Evolutionary conservation across 2,329 filamentous ascomycete species (phyloP).

Genomic region (Cordyceps fumosorosea): DNA sequence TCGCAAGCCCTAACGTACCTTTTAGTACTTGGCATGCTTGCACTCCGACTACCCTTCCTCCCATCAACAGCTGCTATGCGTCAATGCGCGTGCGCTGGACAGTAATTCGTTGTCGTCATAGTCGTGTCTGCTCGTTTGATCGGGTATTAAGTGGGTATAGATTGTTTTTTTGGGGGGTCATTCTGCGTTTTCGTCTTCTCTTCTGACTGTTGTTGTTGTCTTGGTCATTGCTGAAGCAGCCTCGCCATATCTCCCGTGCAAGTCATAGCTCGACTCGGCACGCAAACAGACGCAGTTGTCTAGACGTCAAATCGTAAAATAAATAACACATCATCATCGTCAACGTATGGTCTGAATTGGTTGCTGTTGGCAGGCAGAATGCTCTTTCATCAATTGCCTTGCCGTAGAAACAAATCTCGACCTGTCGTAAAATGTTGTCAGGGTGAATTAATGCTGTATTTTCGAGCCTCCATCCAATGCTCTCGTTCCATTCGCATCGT

Average conservation of each 20-base stretch:
- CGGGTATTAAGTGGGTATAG: slow-evolving; percentile 37
- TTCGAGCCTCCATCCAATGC: slow-evolving; percentile 30
- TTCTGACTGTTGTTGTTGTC: slow-evolving; percentile 1
- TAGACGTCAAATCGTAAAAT: slow-evolving; percentile 42
- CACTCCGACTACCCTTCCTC: slow-evolving; percentile 18
- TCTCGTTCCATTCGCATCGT: slow-evolving; percentile 33
- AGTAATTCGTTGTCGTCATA: slow-evolving; percentile 23
- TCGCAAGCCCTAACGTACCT: background rate
- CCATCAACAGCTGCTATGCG: slow-evolving; percentile 14
- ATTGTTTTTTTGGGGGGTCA: slow-evolving; percentile 12
- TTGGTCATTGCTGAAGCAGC: slow-evolving; percentile 10
- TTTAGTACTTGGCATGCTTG: slow-evolving; percentile 4
- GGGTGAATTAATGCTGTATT: slow-evolving; percentile 35
- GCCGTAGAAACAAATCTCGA: slow-evolving; percentile 23
- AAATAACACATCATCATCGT: slow-evolving; percentile 34
- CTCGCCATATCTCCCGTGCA: background rate
- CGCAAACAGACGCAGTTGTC: slow-evolving; percentile 23
- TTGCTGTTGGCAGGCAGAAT: background rate
- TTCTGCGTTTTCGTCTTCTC: slow-evolving; percentile 9
- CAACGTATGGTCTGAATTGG: slow-evolving; percentile 31
- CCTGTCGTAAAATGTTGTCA: slow-evolving; percentile 33
- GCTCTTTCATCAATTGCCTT: background rate
- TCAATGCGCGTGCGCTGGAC: slow-evolving; percentile 8
- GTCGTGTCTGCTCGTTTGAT: slow-evolving; percentile 30
- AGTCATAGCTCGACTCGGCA: background rate